These are phyloP conservation scores for Colletotrichum salicis DNA, from an alignment of 2,329 filamentous ascomycete species.

Conservation along the genomic window DNA sequence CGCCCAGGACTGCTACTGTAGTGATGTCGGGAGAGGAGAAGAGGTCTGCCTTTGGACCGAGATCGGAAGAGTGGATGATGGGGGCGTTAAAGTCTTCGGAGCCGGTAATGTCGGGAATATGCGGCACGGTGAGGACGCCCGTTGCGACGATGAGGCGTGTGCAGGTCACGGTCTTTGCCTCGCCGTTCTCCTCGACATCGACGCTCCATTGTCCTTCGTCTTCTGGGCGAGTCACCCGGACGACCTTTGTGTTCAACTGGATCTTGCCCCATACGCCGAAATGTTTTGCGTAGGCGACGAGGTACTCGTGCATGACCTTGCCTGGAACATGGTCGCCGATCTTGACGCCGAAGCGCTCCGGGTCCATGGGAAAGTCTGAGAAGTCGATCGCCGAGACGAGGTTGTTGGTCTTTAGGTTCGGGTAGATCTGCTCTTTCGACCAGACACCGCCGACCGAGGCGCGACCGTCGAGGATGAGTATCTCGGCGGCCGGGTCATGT, in stretches of 20 bases:
- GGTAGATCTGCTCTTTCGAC: conserved; percentile 53
- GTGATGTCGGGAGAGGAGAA: conserved; percentile 46
- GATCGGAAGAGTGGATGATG: conserved; percentile 68
- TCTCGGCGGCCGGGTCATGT: conserved; percentile 49
- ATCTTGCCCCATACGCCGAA: conserved; percentile 61
- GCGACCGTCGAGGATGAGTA: conserved; percentile 55
- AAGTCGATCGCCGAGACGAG: conserved; percentile 51
- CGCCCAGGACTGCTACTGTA: conserved; percentile 66
- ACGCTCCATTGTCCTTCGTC: conserved; percentile 46
- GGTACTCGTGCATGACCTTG: conserved; percentile 64
- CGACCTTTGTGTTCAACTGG: conserved; percentile 61
- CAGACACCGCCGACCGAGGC: conserved; percentile 54
- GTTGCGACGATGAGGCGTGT: conserved; percentile 70
- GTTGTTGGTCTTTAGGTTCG: conserved; percentile 55
- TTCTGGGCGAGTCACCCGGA: conserved; percentile 54
- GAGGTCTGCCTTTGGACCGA: conserved; percentile 49
- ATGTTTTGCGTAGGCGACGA: conserved; percentile 64
- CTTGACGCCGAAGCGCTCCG: conserved; percentile 42
- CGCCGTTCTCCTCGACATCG: conserved; percentile 24
- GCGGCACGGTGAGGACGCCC: conserved; percentile 68
- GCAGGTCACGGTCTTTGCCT: conserved; percentile 38
- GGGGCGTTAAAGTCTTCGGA: conserved; percentile 60
- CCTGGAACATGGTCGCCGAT: conserved; percentile 65
- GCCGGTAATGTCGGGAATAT: conserved; percentile 62
- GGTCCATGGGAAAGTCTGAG: conserved; percentile 47